These are phyloP conservation scores for Termitomyces sp. DNA, from an alignment of 768 basidiomycete species.

Conservation along the genomic window DNA sequence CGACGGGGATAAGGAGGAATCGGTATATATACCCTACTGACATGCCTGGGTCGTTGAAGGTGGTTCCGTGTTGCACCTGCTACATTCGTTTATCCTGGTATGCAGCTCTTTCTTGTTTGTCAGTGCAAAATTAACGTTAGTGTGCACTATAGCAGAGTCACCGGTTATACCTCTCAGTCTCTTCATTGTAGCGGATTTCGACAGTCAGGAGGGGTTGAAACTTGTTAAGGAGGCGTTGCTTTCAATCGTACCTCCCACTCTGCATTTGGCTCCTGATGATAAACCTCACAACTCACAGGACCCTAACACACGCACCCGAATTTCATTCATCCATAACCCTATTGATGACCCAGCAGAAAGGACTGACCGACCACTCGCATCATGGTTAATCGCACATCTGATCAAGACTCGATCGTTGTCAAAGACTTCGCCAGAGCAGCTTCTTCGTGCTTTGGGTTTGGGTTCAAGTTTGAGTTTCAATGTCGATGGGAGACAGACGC, in stretches of 20 bases:
- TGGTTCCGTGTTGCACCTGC: slow-evolving; percentile 42
- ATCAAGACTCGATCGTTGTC: slow-evolving; percentile 39
- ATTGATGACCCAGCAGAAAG: slow-evolving; percentile 19
- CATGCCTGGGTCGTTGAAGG: slow-evolving; percentile 43
- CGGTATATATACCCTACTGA: slow-evolving; percentile 62
- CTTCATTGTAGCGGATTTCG: slow-evolving; percentile 78
- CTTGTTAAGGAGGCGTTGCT: slow-evolving; percentile 64
- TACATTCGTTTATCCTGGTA: slow-evolving; percentile 68
- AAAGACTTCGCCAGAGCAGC: slow-evolving; percentile 33
- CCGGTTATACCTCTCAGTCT: slow-evolving; percentile 43
- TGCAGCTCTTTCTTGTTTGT: slow-evolving; percentile 16
- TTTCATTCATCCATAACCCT: slow-evolving; percentile 82
- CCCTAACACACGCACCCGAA: slow-evolving; percentile 46
- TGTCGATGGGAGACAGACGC: slow-evolving; percentile 17
- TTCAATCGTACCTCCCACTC: slow-evolving; percentile 49
- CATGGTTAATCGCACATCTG: slow-evolving; percentile 52
- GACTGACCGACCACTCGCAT: slow-evolving; percentile 28
- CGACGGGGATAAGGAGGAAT: slow-evolving; percentile 70
- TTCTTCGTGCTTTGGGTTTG: slow-evolving; percentile 39
- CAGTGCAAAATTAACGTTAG: neutral
- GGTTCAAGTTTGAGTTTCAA: slow-evolving; percentile 31
- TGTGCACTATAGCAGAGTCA: slow-evolving; percentile 25
- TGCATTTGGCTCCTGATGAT: neutral
- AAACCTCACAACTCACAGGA: slow-evolving; percentile 31
- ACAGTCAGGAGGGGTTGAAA: slow-evolving; percentile 55